Evolutionary conservation across 2,329 filamentous ascomycete genomes (phyloP), one percentile per base, ranked within the genome.

Genomic region (Ceratocystis cacaofunesta): DNA sequence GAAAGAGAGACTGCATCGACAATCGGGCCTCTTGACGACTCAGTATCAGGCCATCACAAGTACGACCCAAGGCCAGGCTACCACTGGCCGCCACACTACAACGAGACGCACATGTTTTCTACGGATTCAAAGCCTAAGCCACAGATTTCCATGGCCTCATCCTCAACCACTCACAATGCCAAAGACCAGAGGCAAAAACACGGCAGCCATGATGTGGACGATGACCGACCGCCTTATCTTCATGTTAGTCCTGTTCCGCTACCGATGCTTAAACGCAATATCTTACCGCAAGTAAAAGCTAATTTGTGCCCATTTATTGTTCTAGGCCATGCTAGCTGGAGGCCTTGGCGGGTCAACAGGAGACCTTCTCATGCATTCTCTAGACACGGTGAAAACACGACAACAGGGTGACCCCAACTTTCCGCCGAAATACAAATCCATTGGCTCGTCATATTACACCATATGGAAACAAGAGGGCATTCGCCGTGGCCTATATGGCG

Each of bases 291-390:
- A 41, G 36, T 41, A 41, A 41, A 41, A 41, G 36, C 36, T 41
- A 41, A 41, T 41, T 41, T 41, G 36, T 41, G 36, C 10, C 36
- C 36, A 5, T 17, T 15, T 43, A 1, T 19, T 19, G 1, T 22
- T 43, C 41, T 65, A 96, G 90, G 86, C 89, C 74, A 99, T 97
- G 92, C 81, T 99, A 72, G 94, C 94, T 43, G 94, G 94, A 72
- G 94, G 92, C 68, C 79, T 95, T 64, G 94, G 95, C 72, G 94
- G 94, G 64, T 92, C 89, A 17, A 95, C 88, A 65, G 94, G 95
- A 67, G 94, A 99, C 75, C 88, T 99, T 82, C 79, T 99, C 70
- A 99, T 99, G 94, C 94, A 99, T 78, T 97, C 92, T 58, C 83
- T 99, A 72, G 94, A 99, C 75, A 99, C 94, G 0, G 94, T 99